Evolutionary conservation across 2,329 filamentous ascomycete genomes (phyloP).

Genomic region (Fonsecaea pedrosoi): DNA sequence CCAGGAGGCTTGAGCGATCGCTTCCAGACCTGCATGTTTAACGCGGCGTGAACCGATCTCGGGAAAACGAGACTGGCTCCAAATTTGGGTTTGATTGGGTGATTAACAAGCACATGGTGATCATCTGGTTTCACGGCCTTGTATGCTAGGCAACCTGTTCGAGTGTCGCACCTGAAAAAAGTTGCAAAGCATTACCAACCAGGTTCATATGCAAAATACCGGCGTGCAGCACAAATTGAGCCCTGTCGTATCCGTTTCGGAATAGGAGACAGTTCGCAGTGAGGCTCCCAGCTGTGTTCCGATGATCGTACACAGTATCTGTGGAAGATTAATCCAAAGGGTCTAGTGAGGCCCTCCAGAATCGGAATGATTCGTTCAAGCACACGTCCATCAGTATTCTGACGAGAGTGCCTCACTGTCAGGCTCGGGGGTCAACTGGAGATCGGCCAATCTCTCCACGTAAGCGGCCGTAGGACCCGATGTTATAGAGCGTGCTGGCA

Average conservation of each 20-base stretch:
- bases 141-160: background rate
- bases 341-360: background rate
- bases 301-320: background rate
- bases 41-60: background rate
- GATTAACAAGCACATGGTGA: background rate
- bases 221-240: background rate
- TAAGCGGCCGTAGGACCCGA: background rate
- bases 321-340: background rate
- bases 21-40: background rate
- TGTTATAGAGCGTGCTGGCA: background rate
- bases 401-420: background rate
- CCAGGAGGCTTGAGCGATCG: background rate
- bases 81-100: background rate
- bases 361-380: background rate
- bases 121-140: background rate
- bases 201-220: background rate
- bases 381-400: background rate
- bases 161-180: background rate
- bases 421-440: background rate
- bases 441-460: constrained; percentile 5
- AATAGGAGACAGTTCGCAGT: too few species aligned
- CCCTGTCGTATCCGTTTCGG: background rate
- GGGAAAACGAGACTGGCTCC: background rate
- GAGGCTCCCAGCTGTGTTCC: background rate
- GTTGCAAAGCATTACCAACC: background rate